Conservation (phyloP, 2,329 filamentous ascomycete species). For the Fusarium ramigenum region DNA sequence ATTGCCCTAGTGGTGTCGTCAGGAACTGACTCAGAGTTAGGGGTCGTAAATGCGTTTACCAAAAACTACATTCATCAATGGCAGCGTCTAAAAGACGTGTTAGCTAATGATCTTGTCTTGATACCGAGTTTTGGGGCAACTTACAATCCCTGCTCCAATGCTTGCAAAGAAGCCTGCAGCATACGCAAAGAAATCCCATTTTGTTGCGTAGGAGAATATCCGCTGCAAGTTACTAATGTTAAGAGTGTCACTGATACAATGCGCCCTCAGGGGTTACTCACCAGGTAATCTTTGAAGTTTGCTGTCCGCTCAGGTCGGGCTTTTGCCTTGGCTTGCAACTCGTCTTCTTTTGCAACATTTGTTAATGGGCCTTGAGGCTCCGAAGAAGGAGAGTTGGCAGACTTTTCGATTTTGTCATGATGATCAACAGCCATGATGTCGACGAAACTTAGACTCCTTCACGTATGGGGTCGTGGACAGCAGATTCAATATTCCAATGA, state of each 20-base stretch:
- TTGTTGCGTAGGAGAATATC: slow-evolving; percentile 64
- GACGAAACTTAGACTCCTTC: background rate
- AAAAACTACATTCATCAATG: slow-evolving; percentile 68
- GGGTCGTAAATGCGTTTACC: slow-evolving; percentile 47
- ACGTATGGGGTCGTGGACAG: background rate
- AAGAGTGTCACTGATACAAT: background rate
- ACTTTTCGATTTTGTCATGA: slow-evolving; percentile 24
- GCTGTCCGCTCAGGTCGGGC: slow-evolving; percentile 57
- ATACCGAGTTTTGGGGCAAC: background rate
- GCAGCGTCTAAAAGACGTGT: slow-evolving; percentile 53
- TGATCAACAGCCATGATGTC: slow-evolving; percentile 28
- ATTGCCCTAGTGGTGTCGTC: slow-evolving; percentile 46
- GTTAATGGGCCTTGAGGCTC: background rate
- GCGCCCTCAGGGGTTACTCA: background rate
- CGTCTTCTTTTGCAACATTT: slow-evolving; percentile 37
- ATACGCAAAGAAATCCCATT: slow-evolving; percentile 61
- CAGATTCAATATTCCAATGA: background rate
- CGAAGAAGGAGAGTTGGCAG: slow-evolving; percentile 11
- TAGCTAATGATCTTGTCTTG: background rate
- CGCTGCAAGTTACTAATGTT: slow-evolving; percentile 45
- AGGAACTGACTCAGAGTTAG: background rate
- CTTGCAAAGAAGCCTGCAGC: slow-evolving; percentile 58
- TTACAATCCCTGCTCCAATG: slow-evolving; percentile 57
- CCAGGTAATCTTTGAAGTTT: slow-evolving; percentile 56
- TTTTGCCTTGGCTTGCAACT: slow-evolving; percentile 47